Evolutionary conservation across 495 filamentous ascomycete species (phyloP).

Genomic region (Aspergillus affinis): DNA sequence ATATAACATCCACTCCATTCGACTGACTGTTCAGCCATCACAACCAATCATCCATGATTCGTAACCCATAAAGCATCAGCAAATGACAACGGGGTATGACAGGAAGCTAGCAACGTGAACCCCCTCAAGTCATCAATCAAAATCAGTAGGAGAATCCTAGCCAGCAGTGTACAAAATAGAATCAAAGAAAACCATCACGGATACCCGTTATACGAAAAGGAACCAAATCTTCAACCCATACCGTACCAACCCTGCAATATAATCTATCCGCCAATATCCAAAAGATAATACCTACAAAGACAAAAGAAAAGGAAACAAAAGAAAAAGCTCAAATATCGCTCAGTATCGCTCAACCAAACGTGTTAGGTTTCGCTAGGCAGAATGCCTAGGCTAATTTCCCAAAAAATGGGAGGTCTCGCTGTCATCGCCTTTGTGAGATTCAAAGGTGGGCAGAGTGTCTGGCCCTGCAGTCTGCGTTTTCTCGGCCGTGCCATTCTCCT

Average conservation of each 20-base stretch:
- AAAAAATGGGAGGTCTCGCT: constrained; percentile 11
- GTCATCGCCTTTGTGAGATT: constrained; percentile 11
- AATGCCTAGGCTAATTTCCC: constrained; percentile 3
- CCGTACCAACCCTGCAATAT: constrained; percentile 2
- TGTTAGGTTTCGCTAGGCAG: too few species aligned
- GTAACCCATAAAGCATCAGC: constrained; percentile 26
- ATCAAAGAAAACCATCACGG: background rate
- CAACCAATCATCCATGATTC: constrained; percentile 25
- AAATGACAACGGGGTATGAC: constrained; percentile 20
- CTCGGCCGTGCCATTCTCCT: constrained; percentile 10
- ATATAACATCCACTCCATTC: constrained; percentile 5
- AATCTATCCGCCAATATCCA: background rate
- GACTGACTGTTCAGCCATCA: background rate
- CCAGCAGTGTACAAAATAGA: constrained; percentile 1
- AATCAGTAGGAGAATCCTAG: background rate
- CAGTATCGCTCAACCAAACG: background rate
- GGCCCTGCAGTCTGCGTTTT: constrained; percentile 10
- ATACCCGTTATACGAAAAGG: background rate
- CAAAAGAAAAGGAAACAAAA: constrained; percentile 1
- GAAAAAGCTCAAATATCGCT: background rate
- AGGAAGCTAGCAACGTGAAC: constrained; percentile 10
- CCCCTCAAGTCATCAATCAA: too few species aligned
- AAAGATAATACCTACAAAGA: constrained; percentile 4
- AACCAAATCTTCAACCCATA: constrained; percentile 13
- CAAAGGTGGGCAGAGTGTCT: constrained; percentile 6